Conservation (phyloP, 2,329 filamentous ascomycete genomes). For the Cladosporium phlei region DNA sequence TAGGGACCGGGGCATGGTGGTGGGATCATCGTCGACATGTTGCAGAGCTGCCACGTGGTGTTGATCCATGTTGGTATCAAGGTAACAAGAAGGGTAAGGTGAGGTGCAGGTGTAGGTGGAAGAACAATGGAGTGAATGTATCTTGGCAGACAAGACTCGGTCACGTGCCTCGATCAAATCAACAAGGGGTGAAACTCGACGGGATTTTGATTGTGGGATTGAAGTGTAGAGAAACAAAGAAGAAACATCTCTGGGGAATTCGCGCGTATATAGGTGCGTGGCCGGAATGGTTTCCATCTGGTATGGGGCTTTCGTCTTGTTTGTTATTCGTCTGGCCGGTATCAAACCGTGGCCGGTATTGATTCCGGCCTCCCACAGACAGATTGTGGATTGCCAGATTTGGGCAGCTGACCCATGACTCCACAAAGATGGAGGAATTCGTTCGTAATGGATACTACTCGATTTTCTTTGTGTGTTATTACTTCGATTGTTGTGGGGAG, state of each 20-base stretch:
- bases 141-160: too few relatives aligned
- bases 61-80: background rate
- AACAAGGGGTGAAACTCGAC: too few relatives aligned
- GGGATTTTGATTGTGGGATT: background rate
- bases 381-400: background rate
- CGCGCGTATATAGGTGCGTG: constrained; percentile 8
- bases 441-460: constrained; percentile 9
- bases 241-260: constrained; percentile 5
- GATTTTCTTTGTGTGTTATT: too few relatives aligned
- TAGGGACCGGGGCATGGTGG: constrained; percentile 22
- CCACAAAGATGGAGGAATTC: background rate
- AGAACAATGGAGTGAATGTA: too few relatives aligned
- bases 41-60: constrained; percentile 17
- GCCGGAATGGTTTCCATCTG: constrained; percentile 1
- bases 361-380: background rate
- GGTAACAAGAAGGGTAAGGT: too few relatives aligned
- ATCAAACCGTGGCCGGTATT: background rate
- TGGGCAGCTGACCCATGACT: background rate
- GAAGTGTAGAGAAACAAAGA: background rate
- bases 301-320: background rate
- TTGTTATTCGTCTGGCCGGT: constrained; percentile 13
- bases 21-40: constrained; percentile 27
- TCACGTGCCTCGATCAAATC: too few relatives aligned
- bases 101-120: too few relatives aligned
- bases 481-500: too few relatives aligned